Percentiles rank a stretch among this genome's conserved stretches.
Evolutionary conservation across 2,329 filamentous ascomycete species (phyloP).

Genomic region (Emmonsia crescens): DNA sequence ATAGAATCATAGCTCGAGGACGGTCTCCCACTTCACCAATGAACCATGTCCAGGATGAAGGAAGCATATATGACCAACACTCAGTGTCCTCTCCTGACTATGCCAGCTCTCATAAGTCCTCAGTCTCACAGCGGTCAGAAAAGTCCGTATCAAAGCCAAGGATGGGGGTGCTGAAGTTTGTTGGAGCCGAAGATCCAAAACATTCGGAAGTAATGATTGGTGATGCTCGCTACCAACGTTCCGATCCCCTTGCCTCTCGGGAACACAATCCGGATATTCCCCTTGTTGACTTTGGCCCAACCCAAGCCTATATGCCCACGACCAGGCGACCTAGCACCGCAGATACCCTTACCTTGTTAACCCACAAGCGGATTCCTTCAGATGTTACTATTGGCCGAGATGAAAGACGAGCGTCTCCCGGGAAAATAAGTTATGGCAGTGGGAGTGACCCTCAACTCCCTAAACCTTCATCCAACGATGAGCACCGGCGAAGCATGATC

Average conservation of each 20-base stretch:
- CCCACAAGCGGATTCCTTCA: conserved; percentile 24
- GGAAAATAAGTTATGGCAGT: conserved; percentile 6
- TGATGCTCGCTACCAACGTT: conserved; percentile 35
- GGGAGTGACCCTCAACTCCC: conserved; percentile 24
- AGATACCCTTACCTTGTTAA: conserved; percentile 37
- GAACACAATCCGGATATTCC: conserved; percentile 50
- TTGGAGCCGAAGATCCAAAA: conserved; percentile 46
- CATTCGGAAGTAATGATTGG: conserved; percentile 37
- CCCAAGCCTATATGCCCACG: conserved; percentile 54
- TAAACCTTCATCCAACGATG: conserved; percentile 36
- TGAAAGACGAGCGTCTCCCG: conserved; percentile 11
- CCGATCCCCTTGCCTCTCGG: conserved; percentile 17
- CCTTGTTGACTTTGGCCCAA: conserved; percentile 75
- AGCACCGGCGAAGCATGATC: conserved; percentile 53
- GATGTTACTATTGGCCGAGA: conserved; percentile 22
- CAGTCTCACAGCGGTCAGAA: conserved; percentile 32
- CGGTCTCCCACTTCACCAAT: conserved; percentile 7
- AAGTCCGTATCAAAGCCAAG: conserved; percentile 48
- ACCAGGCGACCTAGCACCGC: conserved; percentile 46
- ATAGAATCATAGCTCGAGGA: conserved; percentile 31
- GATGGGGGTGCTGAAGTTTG: conserved; percentile 68
- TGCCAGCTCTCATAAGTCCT: conserved; percentile 56
- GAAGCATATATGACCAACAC: conserved; percentile 47
- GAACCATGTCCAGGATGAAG: conserved; percentile 21
- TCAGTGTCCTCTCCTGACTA: conserved; percentile 64